Percentiles rank a stretch among this genome's conserved stretches.
Conservation (phyloP, 2,329 filamentous ascomycete genomes). For the Pyricularia sp. region DNA sequence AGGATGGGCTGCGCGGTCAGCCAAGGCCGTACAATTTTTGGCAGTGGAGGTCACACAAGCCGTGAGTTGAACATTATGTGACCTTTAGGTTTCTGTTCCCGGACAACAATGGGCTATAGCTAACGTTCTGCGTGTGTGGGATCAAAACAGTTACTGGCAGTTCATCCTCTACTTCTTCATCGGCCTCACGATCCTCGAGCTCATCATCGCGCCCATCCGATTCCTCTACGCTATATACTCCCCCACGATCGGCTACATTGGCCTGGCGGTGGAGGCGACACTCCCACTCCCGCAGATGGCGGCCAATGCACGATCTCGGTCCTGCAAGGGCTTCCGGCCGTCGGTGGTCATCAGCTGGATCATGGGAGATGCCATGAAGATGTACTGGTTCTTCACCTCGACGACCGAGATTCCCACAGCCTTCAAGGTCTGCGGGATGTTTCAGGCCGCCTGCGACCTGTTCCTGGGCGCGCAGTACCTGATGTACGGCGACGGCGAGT, state of each 20-base stretch:
- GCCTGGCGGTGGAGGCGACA: conserved; percentile 70
- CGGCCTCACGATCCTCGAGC: conserved; percentile 50
- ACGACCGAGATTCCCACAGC: conserved; percentile 61
- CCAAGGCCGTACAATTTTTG: conserved; percentile 68
- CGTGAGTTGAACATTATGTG: conserved; percentile 28
- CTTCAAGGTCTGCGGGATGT: conserved; percentile 75
- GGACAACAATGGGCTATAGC: neutral
- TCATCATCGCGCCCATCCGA: conserved; percentile 53
- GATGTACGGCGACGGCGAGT: conserved; percentile 50
- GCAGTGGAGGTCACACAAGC: conserved; percentile 68
- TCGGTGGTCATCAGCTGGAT: conserved; percentile 73
- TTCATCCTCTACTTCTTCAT: conserved; percentile 62
- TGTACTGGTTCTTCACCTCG: conserved; percentile 75
- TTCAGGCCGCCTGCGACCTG: conserved; percentile 69
- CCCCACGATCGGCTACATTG: conserved; percentile 60
- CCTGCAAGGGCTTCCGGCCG: conserved; percentile 68
- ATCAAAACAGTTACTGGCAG: conserved; percentile 58
- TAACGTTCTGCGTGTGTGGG: conserved; percentile 22
- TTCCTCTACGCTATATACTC: conserved; percentile 58
- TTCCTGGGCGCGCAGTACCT: conserved; percentile 68
- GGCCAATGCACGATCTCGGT: conserved; percentile 56
- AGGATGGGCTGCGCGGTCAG: conserved; percentile 28
- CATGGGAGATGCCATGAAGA: conserved; percentile 74
- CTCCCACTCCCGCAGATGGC: conserved; percentile 73
- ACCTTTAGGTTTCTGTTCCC: neutral